Evolutionary conservation across 2,329 filamentous ascomycete species (phyloP), one percentile per base, ranked within the genome.

Genomic region (Cylindrodendrum hubeiense): DNA sequence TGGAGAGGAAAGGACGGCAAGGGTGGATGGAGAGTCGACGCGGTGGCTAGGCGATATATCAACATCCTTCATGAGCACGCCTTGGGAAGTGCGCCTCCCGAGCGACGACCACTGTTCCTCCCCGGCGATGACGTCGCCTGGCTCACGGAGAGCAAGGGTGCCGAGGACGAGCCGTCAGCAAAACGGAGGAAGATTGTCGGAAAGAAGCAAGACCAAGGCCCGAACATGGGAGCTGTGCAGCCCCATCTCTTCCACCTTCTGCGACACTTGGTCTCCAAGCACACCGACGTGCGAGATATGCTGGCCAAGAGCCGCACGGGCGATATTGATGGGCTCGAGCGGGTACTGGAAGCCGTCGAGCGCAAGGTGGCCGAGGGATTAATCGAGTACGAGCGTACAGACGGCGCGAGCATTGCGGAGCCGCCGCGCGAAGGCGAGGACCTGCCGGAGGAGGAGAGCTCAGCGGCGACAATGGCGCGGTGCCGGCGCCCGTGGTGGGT

Each of bases 201-300:
- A 30, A 75, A 77, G 39, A 77, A 78, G 69, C 79, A 79, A 66
- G 81, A 81, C 51, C 80, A 82, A 58, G 79, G 79, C 47, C 88
- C 82, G 4, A 98, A 96, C 78, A 84, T 97, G 51, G 85, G 87
- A 12, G 90, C 90, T 34, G 93, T 98, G 86, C 95, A 98, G 79
- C 90, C 94, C 1, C 96, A 99, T 79, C 87, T 98, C 46, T 99
- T 99, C 84, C 93, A 97, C 78, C 87, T 99, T 26, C 87, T 98
- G 22, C 89, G 95, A 17, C 90, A 95, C 33, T 87, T 98, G 24
- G 90, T 99, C 34, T 85, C 90, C 2, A 87, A 86, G 67, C 93
- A 98, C 79, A 95, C 93, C 24, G 87, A 96, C 70, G 90, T 98
- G 33, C 89, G 96, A 33, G 94, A 98, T 76, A 88, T 91, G n/a